These are phyloP conservation scores for Xylariaceae sp. DNA, from an alignment of 2,329 filamentous ascomycete species.

Conservation along the genomic window DNA sequence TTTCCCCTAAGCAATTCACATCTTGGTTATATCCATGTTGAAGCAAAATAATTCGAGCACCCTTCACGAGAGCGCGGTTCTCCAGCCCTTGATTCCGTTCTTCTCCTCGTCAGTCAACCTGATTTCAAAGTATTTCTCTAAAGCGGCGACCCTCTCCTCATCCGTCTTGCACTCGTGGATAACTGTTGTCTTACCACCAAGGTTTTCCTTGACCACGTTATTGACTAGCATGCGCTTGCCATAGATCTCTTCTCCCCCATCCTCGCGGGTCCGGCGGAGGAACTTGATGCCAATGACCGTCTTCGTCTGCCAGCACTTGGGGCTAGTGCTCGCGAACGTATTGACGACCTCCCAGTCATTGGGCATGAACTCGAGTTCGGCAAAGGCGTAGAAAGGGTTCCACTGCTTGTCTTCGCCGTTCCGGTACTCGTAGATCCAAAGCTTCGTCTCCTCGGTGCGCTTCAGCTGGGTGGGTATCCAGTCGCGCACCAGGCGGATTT, in stretches of 20 bases:
- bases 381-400: conserved; percentile 69
- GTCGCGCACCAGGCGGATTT: conserved; percentile 60
- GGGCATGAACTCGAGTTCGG: conserved; percentile 67
- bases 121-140: conserved; percentile 31
- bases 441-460: conserved; percentile 49
- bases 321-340: conserved; percentile 58
- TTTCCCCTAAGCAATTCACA: too few species aligned
- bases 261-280: conserved; percentile 43
- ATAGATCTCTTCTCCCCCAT: conserved; percentile 53
- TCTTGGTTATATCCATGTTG: too few species aligned
- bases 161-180: conserved; percentile 58
- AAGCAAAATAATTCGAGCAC: neutral
- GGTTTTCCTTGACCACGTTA: conserved; percentile 59
- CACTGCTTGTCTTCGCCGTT: conserved; percentile 57
- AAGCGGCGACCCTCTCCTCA: conserved; percentile 29
- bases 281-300: conserved; percentile 61
- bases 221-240: conserved; percentile 62
- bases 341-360: conserved; percentile 69
- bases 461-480: conserved; percentile 54
- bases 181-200: conserved; percentile 56
- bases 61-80: conserved; percentile 45
- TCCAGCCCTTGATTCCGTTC: conserved; percentile 55
- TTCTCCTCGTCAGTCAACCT: conserved; percentile 28
- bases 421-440: conserved; percentile 71
- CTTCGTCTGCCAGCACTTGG: conserved; percentile 60